phyloP scores from a whole-genome alignment of 2,329 filamentous ascomycete genomes.

The Fusarium buharicum region DNA sequence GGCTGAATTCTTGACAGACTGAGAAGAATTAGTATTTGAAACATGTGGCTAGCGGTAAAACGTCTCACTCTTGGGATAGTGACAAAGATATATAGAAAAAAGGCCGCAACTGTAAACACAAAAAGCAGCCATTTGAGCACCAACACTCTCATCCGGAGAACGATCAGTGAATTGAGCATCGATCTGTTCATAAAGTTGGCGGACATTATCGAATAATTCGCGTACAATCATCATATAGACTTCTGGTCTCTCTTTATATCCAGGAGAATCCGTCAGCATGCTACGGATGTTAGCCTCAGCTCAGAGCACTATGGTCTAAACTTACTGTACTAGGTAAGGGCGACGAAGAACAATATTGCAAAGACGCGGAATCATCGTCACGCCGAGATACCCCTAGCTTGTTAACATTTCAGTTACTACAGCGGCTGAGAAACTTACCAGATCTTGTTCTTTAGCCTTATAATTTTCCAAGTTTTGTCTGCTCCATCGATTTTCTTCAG shows the following conservation, averaged over 20 bases:
- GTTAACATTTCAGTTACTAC: constrained; percentile 10
- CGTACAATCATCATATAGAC: constrained; percentile 58
- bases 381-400: constrained; percentile 62
- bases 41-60: not conserved
- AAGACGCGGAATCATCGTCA: constrained; percentile 65
- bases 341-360: constrained; percentile 67
- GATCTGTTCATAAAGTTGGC: constrained; percentile 60
- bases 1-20: constrained; percentile 56
- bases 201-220: constrained; percentile 62
- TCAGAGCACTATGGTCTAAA: not conserved
- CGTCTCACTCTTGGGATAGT: constrained; percentile 60
- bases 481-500: constrained; percentile 61
- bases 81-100: constrained; percentile 62
- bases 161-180: constrained; percentile 61
- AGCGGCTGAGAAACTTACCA: constrained; percentile 51
- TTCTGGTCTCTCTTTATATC: constrained; percentile 50
- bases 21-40: constrained; percentile 19
- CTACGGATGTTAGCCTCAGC: constrained; percentile 45
- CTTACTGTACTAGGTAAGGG: constrained; percentile 64
- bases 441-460: constrained; percentile 60
- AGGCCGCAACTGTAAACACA: constrained; percentile 66
- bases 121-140: constrained; percentile 65
- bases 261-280: constrained; percentile 56
- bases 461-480: constrained; percentile 55
- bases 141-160: constrained; percentile 59